Evolutionary conservation across 2,329 filamentous ascomycete species (phyloP).

Genomic region (Amesomyces nigricolor): DNA sequence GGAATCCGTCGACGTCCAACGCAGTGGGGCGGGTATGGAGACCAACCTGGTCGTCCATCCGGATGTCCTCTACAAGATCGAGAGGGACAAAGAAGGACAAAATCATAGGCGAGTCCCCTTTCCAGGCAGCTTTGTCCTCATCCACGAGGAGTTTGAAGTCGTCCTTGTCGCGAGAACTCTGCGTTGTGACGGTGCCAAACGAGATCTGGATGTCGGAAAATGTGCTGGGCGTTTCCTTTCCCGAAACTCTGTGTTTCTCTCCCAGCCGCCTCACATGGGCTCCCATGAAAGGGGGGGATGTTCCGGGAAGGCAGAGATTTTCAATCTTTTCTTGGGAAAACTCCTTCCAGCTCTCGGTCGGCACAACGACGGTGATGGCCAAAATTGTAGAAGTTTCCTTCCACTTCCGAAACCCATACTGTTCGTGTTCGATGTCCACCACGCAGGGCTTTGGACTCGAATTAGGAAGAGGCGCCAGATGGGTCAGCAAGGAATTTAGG

Average conservation of each 20-base stretch:
- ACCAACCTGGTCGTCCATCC: slow-evolving; percentile 25
- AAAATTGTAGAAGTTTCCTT: slow-evolving; percentile 33
- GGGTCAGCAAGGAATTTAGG: too few species aligned
- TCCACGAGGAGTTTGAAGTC: slow-evolving; percentile 31
- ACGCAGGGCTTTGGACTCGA: too few species aligned
- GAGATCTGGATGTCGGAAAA: slow-evolving; percentile 38
- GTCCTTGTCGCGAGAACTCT: slow-evolving; percentile 27
- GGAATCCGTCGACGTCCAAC: slow-evolving; percentile 26
- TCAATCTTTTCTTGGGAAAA: slow-evolving; percentile 18
- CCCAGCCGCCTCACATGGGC: background rate
- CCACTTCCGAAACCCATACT: slow-evolving; percentile 34
- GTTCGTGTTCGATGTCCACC: slow-evolving; percentile 3
- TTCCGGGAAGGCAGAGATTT: background rate
- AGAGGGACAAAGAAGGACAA: slow-evolving; percentile 39
- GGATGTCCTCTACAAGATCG: slow-evolving; percentile 26
- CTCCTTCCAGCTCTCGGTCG: slow-evolving; percentile 26
- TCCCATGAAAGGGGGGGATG: background rate
- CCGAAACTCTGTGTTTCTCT: background rate
- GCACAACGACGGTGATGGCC: slow-evolving; percentile 36
- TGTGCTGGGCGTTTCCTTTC: background rate
- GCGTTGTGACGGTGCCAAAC: slow-evolving; percentile 35
- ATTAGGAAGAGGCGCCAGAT: too few species aligned
- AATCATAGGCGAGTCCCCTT: slow-evolving; percentile 35
- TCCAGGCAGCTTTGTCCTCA: slow-evolving; percentile 35
- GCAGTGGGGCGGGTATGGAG: slow-evolving; percentile 30